These are phyloP conservation scores for Mesotaenium endlicherianum DNA, from an alignment of 139 green algal species.

Conservation along the genomic window DNA sequence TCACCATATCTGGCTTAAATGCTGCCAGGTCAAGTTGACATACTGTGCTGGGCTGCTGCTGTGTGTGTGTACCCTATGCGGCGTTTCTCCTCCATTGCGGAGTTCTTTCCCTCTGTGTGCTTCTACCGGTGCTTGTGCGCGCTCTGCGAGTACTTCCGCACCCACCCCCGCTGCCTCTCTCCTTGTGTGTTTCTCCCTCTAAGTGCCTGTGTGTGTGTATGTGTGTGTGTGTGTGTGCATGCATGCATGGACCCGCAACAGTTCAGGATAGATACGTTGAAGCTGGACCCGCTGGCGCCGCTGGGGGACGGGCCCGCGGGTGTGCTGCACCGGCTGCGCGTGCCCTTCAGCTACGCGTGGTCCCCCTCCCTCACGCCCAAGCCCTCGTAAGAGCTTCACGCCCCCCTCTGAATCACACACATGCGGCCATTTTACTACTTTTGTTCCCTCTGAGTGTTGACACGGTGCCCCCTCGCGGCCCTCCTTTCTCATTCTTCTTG, in stretches of 20 bases:
- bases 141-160: not conserved
- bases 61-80: no score
- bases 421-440: no score
- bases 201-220: not conserved
- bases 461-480: no score
- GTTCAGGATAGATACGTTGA: not conserved
- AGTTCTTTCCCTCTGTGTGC: not conserved
- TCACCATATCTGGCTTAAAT: no score
- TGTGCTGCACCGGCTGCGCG: not conserved
- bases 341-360: conserved; percentile 31
- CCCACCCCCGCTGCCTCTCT: not conserved
- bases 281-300: not conserved
- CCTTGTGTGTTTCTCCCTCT: conserved; percentile 3
- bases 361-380: conserved; percentile 13
- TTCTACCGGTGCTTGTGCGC: not conserved
- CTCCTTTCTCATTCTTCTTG: no score
- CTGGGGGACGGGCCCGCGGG: not conserved
- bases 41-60: no score
- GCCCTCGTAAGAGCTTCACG: not conserved
- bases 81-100: not conserved
- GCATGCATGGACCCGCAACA: no score
- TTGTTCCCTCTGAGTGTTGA: no score
- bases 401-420: not conserved
- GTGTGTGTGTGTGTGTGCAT: not conserved
- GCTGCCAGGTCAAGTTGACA: no score